These are phyloP conservation scores for Backusella sp. DNA, from an alignment of 192 early-diverging fungal species.

Conservation along the genomic window DNA sequence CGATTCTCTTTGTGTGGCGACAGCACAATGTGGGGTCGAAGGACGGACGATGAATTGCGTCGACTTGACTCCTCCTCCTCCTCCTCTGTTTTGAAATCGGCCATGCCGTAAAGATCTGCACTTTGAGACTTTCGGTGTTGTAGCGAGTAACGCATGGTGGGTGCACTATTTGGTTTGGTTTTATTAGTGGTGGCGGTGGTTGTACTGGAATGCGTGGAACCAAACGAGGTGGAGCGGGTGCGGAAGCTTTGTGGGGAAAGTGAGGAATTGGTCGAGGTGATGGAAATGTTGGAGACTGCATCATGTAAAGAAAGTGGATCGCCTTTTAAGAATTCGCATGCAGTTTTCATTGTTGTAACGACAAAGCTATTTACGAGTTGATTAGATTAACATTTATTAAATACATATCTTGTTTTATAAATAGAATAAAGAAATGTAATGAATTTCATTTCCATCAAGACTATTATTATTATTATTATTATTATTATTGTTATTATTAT, in stretches of 20 bases:
- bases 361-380: conserved; percentile 43
- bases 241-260: conserved; percentile 18
- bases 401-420: not conserved
- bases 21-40: conserved; percentile 26
- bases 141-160: not conserved
- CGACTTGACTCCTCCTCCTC: not conserved
- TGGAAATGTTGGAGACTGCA: not conserved
- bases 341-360: conserved; percentile 46
- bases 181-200: not conserved
- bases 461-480: too few relatives aligned
- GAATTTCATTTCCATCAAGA: too few relatives aligned
- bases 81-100: not conserved
- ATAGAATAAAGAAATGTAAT: not conserved
- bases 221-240: conserved; percentile 27
- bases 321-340: conserved; percentile 48
- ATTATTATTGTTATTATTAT: not conserved
- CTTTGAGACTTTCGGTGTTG: conserved; percentile 35
- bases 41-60: conserved; percentile 1
- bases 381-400: too few relatives aligned
- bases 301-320: conserved; percentile 44
- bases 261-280: conserved; percentile 20
- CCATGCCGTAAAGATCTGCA: conserved; percentile 20
- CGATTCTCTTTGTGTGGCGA: conserved; percentile 4
- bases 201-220: conserved; percentile 4
- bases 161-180: not conserved